These are phyloP conservation scores for Termitomyces titanicus DNA, from an alignment of 768 basidiomycete genomes.

Conservation along the genomic window DNA sequence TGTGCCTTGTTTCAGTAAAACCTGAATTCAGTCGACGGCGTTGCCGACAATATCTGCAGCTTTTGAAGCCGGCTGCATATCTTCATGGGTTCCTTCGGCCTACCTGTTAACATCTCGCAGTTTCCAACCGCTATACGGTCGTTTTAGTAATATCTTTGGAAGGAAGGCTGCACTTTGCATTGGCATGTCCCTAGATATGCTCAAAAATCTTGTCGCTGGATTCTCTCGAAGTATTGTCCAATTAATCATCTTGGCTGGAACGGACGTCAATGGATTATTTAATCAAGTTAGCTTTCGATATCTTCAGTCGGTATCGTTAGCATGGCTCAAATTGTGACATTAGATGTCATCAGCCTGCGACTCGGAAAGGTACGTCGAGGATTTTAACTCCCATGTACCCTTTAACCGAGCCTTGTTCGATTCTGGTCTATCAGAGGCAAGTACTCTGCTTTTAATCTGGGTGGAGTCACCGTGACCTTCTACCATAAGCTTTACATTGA, in stretches of 20 bases:
- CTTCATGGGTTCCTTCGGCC: conserved; percentile 71
- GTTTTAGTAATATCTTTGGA: conserved; percentile 66
- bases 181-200: conserved; percentile 59
- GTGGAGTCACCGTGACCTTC: too few relatives aligned
- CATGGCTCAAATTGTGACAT: conserved; percentile 67
- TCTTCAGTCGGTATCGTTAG: conserved; percentile 55
- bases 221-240: conserved; percentile 62
- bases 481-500: conserved; percentile 56
- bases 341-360: conserved; percentile 68
- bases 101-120: conserved; percentile 67
- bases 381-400: neutral
- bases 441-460: too few relatives aligned
- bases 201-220: conserved; percentile 65
- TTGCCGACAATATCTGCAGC: conserved; percentile 66
- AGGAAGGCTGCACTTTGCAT: conserved; percentile 57
- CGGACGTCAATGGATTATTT: too few relatives aligned
- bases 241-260: conserved; percentile 70
- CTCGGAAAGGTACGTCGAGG: conserved; percentile 44
- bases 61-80: conserved; percentile 61
- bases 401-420: neutral
- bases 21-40: conserved; percentile 71
- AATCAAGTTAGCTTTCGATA: too few relatives aligned
- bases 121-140: conserved; percentile 59
- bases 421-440: conserved; percentile 53
- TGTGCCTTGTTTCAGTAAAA: conserved; percentile 60